phyloP scores from a whole-genome alignment of 108 stramenopile genomes.

The Nitzschia sp. region DNA sequence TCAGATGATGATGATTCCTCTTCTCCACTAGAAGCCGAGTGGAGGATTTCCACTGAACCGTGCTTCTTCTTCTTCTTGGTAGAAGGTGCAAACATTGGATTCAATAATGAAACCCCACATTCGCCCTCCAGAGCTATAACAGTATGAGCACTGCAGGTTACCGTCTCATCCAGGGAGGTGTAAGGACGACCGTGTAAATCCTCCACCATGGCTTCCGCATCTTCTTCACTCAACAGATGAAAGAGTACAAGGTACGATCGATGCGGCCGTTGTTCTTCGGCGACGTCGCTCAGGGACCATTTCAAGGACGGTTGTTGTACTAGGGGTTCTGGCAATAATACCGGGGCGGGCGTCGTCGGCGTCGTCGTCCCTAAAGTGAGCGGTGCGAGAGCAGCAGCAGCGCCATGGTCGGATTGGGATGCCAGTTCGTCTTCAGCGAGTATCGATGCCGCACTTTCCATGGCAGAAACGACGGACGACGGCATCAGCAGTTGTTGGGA shows the following conservation, averaged over 20 bases:
- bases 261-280: not conserved
- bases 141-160: conserved; percentile 55
- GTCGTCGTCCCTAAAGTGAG: not conserved
- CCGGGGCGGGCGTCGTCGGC: not conserved
- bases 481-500: not conserved
- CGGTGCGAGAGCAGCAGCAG: not conserved
- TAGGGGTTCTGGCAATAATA: too few species aligned
- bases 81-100: conserved; percentile 66
- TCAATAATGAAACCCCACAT: conserved; percentile 57
- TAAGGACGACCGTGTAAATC: conserved; percentile 71
- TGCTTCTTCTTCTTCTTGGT: conserved; percentile 2
- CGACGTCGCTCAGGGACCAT: not conserved
- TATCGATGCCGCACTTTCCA: conserved; percentile 11
- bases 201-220: conserved; percentile 57
- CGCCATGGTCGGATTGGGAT: not conserved
- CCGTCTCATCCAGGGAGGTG: conserved; percentile 66
- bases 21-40: conserved; percentile 23
- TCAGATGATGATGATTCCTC: not conserved
- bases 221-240: conserved; percentile 48
- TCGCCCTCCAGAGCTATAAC: conserved; percentile 58
- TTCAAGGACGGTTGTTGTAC: not conserved
- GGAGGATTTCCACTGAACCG: conserved; percentile 18
- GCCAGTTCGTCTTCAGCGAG: not conserved
- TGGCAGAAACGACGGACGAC: conserved; percentile 9
- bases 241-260: conserved; percentile 64